Evolutionary conservation across 2,329 filamentous ascomycete genomes (phyloP).

Genomic region (Cladosporium velox): DNA sequence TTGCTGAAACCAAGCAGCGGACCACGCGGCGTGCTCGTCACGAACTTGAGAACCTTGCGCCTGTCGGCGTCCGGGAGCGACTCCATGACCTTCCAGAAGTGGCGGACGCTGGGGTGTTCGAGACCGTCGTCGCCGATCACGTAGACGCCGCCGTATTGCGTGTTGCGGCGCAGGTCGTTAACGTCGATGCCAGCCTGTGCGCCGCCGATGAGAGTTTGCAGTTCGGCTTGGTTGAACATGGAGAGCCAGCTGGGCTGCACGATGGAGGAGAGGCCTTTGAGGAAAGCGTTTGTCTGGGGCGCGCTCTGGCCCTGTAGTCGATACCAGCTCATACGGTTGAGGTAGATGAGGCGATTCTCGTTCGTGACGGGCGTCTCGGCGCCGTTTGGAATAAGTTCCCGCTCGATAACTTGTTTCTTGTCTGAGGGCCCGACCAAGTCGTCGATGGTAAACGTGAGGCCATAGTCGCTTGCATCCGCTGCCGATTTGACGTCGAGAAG

Average conservation of each 20-base stretch:
- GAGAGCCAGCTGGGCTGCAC: slow-evolving; percentile 91
- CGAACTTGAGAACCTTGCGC: slow-evolving; percentile 88
- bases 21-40: slow-evolving; percentile 88
- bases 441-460: slow-evolving; percentile 84
- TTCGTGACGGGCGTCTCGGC: slow-evolving; percentile 80
- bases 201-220: slow-evolving; percentile 90
- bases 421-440: slow-evolving; percentile 57
- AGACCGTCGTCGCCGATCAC: slow-evolving; percentile 81
- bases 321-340: slow-evolving; percentile 86
- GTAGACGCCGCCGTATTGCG: slow-evolving; percentile 85
- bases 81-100: slow-evolving; percentile 91
- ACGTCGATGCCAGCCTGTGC: slow-evolving; percentile 80
- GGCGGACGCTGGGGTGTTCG: slow-evolving; percentile 80
- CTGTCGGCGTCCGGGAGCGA: slow-evolving; percentile 73
- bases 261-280: slow-evolving; percentile 81
- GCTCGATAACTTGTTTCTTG: slow-evolving; percentile 63
- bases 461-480: slow-evolving; percentile 72
- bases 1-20: slow-evolving; percentile 87
- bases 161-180: slow-evolving; percentile 80
- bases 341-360: slow-evolving; percentile 90
- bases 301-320: slow-evolving; percentile 78
- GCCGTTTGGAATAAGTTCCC: slow-evolving; percentile 75
- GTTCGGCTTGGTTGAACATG: slow-evolving; percentile 97
- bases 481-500: slow-evolving; percentile 83
- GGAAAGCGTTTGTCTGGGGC: slow-evolving; percentile 82